Evolutionary conservation across 352 stramenopile genomes (phyloP).

Genomic region (Pythium graminicola): DNA sequence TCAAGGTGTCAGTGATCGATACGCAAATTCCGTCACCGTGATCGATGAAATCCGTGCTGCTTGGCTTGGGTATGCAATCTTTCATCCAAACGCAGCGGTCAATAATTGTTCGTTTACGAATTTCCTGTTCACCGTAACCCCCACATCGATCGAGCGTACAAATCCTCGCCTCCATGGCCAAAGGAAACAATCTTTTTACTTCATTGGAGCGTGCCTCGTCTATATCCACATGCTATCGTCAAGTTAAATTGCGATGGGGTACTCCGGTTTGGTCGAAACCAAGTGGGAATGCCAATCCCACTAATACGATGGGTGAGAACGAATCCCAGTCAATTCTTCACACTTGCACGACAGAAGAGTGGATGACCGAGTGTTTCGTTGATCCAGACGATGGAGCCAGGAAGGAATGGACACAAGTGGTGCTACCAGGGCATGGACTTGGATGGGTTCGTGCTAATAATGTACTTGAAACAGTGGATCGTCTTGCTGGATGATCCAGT

Average conservation of each 20-base stretch:
- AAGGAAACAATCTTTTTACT: neutral
- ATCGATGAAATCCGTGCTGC: neutral
- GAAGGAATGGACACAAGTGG: neutral
- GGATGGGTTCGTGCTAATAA: neutral
- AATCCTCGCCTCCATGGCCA: neutral
- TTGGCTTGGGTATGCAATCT: neutral
- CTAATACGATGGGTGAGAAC: neutral
- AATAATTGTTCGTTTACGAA: neutral
- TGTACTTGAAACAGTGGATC: neutral
- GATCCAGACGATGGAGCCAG: neutral
- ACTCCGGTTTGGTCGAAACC: neutral
- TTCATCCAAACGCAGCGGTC: neutral
- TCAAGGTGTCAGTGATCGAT: neutral
- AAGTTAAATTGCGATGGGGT: neutral
- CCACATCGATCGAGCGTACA: neutral
- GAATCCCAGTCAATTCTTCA: too few species aligned
- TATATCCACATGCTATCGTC: neutral
- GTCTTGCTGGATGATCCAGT: neutral
- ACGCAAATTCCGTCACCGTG: neutral
- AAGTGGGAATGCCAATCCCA: neutral
- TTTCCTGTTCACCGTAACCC: neutral
- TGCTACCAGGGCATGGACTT: neutral
- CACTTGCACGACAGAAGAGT: neutral
- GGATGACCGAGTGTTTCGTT: neutral
- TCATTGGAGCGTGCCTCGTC: neutral